Evolutionary conservation across 2,329 filamentous ascomycete species (phyloP).

Genomic region (Aspergillus felis): DNA sequence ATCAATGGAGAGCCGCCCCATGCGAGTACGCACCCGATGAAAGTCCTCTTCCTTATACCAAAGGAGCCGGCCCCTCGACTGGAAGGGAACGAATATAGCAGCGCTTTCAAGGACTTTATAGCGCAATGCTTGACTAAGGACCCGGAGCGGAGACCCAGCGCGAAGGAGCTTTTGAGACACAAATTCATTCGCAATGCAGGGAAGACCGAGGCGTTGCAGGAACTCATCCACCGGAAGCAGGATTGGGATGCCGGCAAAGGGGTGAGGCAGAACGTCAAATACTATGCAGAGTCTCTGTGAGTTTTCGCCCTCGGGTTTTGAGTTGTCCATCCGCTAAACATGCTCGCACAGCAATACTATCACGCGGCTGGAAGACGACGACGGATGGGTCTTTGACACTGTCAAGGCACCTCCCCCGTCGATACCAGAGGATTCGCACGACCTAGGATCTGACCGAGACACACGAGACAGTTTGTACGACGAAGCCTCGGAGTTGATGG

Average conservation of each 20-base stretch:
- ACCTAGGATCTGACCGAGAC: slow-evolving; percentile 44
- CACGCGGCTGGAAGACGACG: slow-evolving; percentile 58
- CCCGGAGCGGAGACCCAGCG: slow-evolving; percentile 75
- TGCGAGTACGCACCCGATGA: slow-evolving; percentile 85
- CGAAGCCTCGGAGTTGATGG: slow-evolving; percentile 38
- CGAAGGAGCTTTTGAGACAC: slow-evolving; percentile 82
- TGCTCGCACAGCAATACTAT: slow-evolving; percentile 57
- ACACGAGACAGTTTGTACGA: slow-evolving; percentile 30
- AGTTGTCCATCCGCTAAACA: slow-evolving; percentile 7
- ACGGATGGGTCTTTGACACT: slow-evolving; percentile 95
- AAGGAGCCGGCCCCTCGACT: slow-evolving; percentile 81
- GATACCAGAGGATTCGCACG: slow-evolving; percentile 51
- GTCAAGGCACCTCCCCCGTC: slow-evolving; percentile 67
- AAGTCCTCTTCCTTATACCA: slow-evolving; percentile 85
- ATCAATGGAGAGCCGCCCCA: slow-evolving; percentile 85
- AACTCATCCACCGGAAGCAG: slow-evolving; percentile 76
- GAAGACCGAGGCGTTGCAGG: slow-evolving; percentile 81
- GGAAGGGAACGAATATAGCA: slow-evolving; percentile 75
- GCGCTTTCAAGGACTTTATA: slow-evolving; percentile 91
- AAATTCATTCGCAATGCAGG: slow-evolving; percentile 83
- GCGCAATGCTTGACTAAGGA: slow-evolving; percentile 89
- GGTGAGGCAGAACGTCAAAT: slow-evolving; percentile 67
- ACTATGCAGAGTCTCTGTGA: slow-evolving; percentile 88
- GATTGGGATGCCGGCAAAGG: slow-evolving; percentile 73
- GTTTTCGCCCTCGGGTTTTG: slow-evolving; percentile 14